phyloP scores from a whole-genome alignment of 192 early-diverging fungal species.

The Thamnidium elegans region DNA sequence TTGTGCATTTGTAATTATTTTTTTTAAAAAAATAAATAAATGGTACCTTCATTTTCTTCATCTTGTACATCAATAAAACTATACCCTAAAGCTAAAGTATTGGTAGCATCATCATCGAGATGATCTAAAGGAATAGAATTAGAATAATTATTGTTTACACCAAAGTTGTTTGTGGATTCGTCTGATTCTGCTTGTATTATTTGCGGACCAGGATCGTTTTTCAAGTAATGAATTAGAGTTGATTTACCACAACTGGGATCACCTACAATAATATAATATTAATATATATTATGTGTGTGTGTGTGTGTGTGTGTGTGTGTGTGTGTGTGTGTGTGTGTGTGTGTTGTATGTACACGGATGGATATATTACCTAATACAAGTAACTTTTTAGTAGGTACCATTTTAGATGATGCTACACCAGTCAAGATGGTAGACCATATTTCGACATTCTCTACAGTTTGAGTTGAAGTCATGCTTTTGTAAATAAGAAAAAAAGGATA shows the following conservation, averaged over 20 bases:
- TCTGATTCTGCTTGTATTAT: slow-evolving; percentile 31
- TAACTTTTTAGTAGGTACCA: slow-evolving; percentile 72
- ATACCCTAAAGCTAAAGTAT: slow-evolving; percentile 70
- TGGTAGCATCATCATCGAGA: slow-evolving; percentile 16
- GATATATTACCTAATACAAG: slow-evolving; percentile 82
- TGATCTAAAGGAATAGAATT: slow-evolving; percentile 9
- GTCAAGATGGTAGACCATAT: slow-evolving; percentile 84
- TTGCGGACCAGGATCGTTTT: slow-evolving; percentile 43
- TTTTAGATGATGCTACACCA: slow-evolving; percentile 73
- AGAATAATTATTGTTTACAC: slow-evolving; percentile 6
- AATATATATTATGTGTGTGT: no score
- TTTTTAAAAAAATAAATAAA: no score
- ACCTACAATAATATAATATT: no score
- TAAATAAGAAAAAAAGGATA: background rate
- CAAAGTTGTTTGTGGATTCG: slow-evolving; percentile 17
- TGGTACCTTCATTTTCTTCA: slow-evolving; percentile 78
- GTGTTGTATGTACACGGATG: no score
- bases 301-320: no score
- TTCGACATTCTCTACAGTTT: slow-evolving; percentile 35
- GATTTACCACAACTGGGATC: slow-evolving; percentile 83
- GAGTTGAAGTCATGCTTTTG: slow-evolving; percentile 1
- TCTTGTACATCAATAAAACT: slow-evolving; percentile 84
- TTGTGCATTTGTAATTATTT: no score
- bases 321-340: no score
- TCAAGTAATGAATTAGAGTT: slow-evolving; percentile 67